Percentiles rank a stretch among this genome's conserved stretches.
Conservation (phyloP, 768 basidiomycete species). For the Cyathus striatus region DNA sequence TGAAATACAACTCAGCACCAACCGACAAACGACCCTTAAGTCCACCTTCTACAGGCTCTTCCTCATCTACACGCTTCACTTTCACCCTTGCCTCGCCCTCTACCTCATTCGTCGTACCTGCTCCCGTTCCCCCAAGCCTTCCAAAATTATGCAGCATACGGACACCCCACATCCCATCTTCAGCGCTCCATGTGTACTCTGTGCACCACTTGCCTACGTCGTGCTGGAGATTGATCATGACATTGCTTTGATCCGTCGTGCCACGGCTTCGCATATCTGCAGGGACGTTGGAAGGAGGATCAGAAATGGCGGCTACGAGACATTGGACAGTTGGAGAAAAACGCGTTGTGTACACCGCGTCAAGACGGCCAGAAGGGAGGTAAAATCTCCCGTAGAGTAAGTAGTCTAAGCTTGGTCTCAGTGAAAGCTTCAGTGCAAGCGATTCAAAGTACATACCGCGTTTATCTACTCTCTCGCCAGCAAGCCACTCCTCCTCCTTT, state of each 20-base stretch:
- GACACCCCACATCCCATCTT: conserved; percentile 91
- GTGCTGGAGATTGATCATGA: conserved; percentile 86
- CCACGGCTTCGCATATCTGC: conserved; percentile 40
- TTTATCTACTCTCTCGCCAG: conserved; percentile 71
- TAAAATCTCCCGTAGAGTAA: conserved; percentile 90
- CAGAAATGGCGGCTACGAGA: conserved; percentile 82
- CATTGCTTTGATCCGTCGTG: conserved; percentile 58
- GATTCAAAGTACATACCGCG: conserved; percentile 51
- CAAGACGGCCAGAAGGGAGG: conserved; percentile 82
- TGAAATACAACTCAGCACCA: conserved; percentile 92
- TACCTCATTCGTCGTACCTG: conserved; percentile 27
- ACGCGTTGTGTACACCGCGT: conserved; percentile 85
- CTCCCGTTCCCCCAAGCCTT: conserved; percentile 40
- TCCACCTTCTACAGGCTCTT: conserved; percentile 89
- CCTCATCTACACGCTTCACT: conserved; percentile 87
- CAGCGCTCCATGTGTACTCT: conserved; percentile 92
- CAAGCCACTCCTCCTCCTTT: conserved; percentile 77
- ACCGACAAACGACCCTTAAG: conserved; percentile 86
- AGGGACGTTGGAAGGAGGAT: conserved; percentile 52
- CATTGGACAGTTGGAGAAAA: conserved; percentile 75
- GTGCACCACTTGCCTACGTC: conserved; percentile 90
- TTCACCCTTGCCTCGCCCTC: conserved; percentile 16
- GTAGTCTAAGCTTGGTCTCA: conserved; percentile 56
- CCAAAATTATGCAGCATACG: conserved; percentile 92
- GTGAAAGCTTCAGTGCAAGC: conserved; percentile 7